Evolutionary conservation across 495 filamentous ascomycete species (phyloP).

Genomic region (Cairneyella variabilis): DNA sequence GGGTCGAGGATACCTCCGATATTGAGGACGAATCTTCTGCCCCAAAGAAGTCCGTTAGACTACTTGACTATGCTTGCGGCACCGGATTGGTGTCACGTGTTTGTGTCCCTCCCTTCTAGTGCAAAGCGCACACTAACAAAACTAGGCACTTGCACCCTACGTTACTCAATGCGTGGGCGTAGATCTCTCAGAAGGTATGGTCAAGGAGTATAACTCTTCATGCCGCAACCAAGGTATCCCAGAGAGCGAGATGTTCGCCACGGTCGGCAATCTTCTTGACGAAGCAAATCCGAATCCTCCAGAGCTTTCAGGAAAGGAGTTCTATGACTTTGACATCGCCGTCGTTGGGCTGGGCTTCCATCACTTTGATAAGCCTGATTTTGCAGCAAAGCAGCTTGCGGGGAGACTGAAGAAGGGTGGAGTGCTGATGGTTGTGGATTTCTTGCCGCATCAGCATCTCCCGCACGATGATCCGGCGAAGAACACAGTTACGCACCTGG

Average conservation of each 20-base stretch:
- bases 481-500: constrained; percentile 23
- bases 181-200: constrained; percentile 27
- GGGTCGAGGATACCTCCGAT: constrained; percentile 15
- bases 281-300: constrained; percentile 3
- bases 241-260: constrained; percentile 23
- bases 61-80: constrained; percentile 30
- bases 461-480: constrained; percentile 8
- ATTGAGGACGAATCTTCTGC: constrained; percentile 5
- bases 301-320: constrained; percentile 9
- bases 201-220: constrained; percentile 22
- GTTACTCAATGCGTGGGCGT: constrained; percentile 23
- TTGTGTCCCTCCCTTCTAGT: neutral
- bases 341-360: constrained; percentile 26
- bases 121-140: neutral
- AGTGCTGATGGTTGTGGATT: constrained; percentile 27
- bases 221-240: constrained; percentile 25
- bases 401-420: constrained; percentile 43
- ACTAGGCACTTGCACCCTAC: constrained; percentile 24
- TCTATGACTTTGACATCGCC: constrained; percentile 26
- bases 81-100: constrained; percentile 28
- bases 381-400: constrained; percentile 22
- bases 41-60: constrained; percentile 11
- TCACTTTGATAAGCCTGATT: constrained; percentile 24
- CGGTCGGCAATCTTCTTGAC: constrained; percentile 22
- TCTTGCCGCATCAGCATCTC: constrained; percentile 24